Percentiles rank a stretch among this genome's conserved stretches.
Evolutionary conservation across 345 rosid species (phyloP).

Genomic region (Ailanthus altissimus): DNA sequence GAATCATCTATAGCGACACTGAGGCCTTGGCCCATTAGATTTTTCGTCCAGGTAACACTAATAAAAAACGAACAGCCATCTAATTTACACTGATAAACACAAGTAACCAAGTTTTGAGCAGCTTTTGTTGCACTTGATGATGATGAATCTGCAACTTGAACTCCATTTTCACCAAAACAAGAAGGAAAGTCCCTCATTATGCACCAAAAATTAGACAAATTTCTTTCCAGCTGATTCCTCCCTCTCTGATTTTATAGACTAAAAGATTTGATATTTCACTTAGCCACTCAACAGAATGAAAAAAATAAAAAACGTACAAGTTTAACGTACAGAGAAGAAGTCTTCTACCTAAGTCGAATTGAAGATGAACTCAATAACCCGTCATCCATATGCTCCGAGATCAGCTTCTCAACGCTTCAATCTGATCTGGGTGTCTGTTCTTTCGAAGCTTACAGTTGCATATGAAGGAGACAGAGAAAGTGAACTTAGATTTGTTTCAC

Average conservation of each 20-base stretch:
- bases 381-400: slow-evolving; percentile 33
- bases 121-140: slow-evolving; percentile 54
- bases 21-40: slow-evolving; percentile 84
- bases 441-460: slow-evolving; percentile 8
- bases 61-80: slow-evolving; percentile 61
- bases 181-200: slow-evolving; percentile 94
- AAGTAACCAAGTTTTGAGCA: slow-evolving; percentile 79
- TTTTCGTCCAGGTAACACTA: slow-evolving; percentile 82
- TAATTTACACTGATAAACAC: slow-evolving; percentile 69
- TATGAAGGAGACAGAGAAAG: slow-evolving; percentile 16
- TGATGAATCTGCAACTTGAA: slow-evolving; percentile 87
- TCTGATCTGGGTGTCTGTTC: slow-evolving; percentile 29
- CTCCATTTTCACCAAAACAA: slow-evolving; percentile 95
- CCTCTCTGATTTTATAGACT: slow-evolving; percentile 7
- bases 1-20: slow-evolving; percentile 71
- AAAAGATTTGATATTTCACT: neutral
- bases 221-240: slow-evolving; percentile 10
- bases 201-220: neutral
- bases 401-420: slow-evolving; percentile 25
- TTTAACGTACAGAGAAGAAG: neutral
- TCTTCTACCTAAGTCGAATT: slow-evolving; percentile 31
- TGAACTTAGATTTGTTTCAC: slow-evolving; percentile 33
- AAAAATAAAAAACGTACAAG: slow-evolving; percentile 4
- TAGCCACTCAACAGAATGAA: neutral
- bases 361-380: slow-evolving; percentile 39